Evolutionary conservation across 495 filamentous ascomycete genomes (phyloP).

Genomic region (Astrothelium macrocarpum): DNA sequence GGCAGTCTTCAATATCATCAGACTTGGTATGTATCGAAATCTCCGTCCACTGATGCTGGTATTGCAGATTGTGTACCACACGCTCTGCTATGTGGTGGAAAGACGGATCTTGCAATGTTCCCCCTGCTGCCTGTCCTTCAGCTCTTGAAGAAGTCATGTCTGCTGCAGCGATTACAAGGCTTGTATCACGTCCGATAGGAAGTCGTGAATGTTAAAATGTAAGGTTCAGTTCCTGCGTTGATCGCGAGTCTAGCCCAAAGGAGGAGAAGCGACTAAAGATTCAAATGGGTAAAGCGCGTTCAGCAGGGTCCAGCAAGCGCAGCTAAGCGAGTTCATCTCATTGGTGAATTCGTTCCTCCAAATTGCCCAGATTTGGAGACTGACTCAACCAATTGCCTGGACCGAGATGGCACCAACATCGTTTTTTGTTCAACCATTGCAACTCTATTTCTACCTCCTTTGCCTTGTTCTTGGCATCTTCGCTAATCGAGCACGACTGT

Average conservation of each 20-base stretch:
- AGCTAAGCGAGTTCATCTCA: neutral
- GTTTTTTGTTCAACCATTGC: neutral
- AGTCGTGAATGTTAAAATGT: neutral
- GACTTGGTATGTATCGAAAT: slow-evolving; percentile 53
- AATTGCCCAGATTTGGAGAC: neutral
- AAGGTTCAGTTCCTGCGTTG: neutral
- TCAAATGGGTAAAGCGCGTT: too few species aligned
- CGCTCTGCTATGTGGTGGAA: slow-evolving; percentile 49
- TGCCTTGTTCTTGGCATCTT: too few species aligned
- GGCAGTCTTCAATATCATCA: slow-evolving; percentile 19
- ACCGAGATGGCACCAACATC: neutral
- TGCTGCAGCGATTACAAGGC: neutral
- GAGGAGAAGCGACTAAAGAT: neutral
- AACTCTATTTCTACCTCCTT: neutral
- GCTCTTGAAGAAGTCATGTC: neutral
- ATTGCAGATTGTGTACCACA: slow-evolving; percentile 68
- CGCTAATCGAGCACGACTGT: too few species aligned
- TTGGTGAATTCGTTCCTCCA: neutral
- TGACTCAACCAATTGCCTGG: neutral
- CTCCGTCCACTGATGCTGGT: slow-evolving; percentile 79
- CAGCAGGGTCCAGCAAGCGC: neutral
- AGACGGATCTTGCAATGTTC: slow-evolving; percentile 19
- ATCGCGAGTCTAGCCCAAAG: neutral
- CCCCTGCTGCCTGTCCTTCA: neutral
- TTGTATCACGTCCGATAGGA: too few species aligned